Percentiles rank a stretch among this genome's conserved stretches.
phyloP scores from a whole-genome alignment of 2,329 filamentous ascomycete genomes.

The Paracorniculantispora psalliotae region DNA sequence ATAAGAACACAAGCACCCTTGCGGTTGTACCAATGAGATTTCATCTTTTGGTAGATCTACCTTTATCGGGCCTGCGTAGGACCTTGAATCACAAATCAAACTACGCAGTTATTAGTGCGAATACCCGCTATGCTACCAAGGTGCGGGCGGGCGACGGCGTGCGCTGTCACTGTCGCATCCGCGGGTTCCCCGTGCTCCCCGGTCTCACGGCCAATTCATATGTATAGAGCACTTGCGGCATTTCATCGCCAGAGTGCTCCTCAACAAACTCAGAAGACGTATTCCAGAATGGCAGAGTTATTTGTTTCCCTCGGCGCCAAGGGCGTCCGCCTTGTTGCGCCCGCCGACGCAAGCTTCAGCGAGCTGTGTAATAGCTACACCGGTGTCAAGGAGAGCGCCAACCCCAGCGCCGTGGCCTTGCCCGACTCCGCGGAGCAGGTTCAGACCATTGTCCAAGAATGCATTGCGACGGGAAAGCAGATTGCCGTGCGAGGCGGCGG shows the following conservation, averaged over 20 bases:
- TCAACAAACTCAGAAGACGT: neutral
- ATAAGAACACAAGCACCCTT: neutral
- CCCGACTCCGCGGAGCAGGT: slow-evolving; percentile 3
- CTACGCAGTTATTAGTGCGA: neutral
- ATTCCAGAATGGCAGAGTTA: neutral
- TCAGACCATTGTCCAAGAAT: neutral
- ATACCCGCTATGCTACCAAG: neutral
- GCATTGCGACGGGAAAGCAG: neutral
- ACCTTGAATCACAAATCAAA: neutral
- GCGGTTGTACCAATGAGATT: neutral
- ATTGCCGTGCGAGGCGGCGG: slow-evolving; percentile 15
- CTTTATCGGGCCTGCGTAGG: neutral
- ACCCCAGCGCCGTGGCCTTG: slow-evolving; percentile 3
- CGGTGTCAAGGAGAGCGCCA: neutral
- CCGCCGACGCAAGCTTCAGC: neutral
- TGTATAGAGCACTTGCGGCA: neutral
- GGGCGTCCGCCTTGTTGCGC: neutral
- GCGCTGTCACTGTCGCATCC: slow-evolving; percentile 4
- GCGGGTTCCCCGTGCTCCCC: neutral
- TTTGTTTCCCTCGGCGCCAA: slow-evolving; percentile 1
- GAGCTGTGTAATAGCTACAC: slow-evolving; percentile 7
- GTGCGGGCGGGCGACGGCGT: neutral
- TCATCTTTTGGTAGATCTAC: slow-evolving; percentile 1
- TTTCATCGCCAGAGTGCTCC: neutral
- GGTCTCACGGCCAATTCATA: neutral